Conservation (phyloP, 495 filamentous ascomycete species). For the Friedmanniomyces endolithicus region DNA sequence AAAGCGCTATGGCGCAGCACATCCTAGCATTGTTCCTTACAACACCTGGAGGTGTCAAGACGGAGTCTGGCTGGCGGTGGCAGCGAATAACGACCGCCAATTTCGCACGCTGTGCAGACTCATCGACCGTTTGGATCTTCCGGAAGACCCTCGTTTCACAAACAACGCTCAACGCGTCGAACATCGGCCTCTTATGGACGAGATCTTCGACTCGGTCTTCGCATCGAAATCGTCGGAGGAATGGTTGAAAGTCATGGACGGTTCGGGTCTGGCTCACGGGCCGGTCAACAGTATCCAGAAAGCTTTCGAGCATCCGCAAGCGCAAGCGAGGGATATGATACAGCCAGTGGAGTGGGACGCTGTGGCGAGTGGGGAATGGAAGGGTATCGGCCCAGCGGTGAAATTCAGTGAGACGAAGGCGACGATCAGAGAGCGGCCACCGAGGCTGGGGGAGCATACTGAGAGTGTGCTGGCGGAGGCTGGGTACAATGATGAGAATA, state of each 20-base stretch:
- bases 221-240: constrained; percentile 26
- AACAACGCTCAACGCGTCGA: constrained; percentile 26
- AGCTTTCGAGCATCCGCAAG: constrained; percentile 28
- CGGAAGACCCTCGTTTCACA: constrained; percentile 23
- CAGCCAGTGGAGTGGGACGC: constrained; percentile 21
- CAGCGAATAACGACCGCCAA: constrained; percentile 30
- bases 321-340: constrained; percentile 27
- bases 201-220: constrained; percentile 24
- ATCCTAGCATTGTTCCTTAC: constrained; percentile 29
- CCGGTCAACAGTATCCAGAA: constrained; percentile 28
- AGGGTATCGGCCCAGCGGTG: constrained; percentile 26
- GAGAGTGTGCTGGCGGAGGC: constrained; percentile 26
- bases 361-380: constrained; percentile 21
- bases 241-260: constrained; percentile 26
- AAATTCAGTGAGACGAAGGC: constrained; percentile 27
- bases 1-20: constrained; percentile 26
- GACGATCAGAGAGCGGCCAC: constrained; percentile 22
- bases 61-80: constrained; percentile 25
- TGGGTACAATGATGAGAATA: constrained; percentile 21
- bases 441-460: constrained; percentile 28
- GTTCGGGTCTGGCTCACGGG: constrained; percentile 27
- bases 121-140: constrained; percentile 21
- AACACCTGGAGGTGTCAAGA: constrained; percentile 27
- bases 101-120: constrained; percentile 25
- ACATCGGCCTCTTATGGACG: constrained; percentile 25